Percentiles rank a stretch among this genome's conserved stretches.
These are phyloP conservation scores for Emergomyces orientalis DNA, from an alignment of 2,329 filamentous ascomycete species.

Conservation along the genomic window DNA sequence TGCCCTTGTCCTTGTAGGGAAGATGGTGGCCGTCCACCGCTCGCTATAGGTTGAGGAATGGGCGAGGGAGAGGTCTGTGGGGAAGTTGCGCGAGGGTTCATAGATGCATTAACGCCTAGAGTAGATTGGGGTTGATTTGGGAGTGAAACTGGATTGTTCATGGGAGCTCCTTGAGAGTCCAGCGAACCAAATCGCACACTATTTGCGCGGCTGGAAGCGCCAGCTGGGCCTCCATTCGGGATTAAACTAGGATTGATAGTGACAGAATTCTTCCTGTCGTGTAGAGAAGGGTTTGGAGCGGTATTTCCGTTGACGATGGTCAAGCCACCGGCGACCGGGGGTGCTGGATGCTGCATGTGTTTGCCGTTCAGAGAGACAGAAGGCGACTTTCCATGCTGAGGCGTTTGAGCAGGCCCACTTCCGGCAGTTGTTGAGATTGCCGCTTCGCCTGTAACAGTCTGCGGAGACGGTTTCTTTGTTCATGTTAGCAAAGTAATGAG, in stretches of 20 bases:
- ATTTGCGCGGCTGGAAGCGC: conserved; percentile 38
- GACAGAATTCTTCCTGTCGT: conserved; percentile 78
- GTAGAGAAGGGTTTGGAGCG: conserved; percentile 50
- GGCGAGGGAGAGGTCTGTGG: conserved; percentile 85
- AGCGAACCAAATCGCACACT: conserved; percentile 44
- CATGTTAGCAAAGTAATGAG: conserved; percentile 46
- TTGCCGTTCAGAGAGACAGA: conserved; percentile 79
- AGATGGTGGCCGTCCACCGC: conserved; percentile 73
- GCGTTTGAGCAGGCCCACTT: conserved; percentile 38
- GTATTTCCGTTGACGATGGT: conserved; percentile 56
- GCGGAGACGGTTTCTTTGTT: conserved; percentile 49
- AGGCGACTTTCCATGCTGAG: conserved; percentile 50
- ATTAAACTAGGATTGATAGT: conserved; percentile 78
- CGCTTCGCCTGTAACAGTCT: conserved; percentile 42
- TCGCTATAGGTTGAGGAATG: conserved; percentile 78
- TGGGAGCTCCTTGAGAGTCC: conserved; percentile 45
- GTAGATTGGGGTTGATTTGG: conserved; percentile 34
- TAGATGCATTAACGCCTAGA: conserved; percentile 44
- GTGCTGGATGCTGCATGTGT: conserved; percentile 38
- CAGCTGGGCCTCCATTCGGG: conserved; percentile 61
- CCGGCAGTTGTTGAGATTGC: conserved; percentile 44
- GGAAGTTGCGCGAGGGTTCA: conserved; percentile 65
- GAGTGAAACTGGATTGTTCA: conserved; percentile 49
- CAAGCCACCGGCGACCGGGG: conserved; percentile 41
- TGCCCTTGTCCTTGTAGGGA: conserved; percentile 60